Conservation (phyloP, 768 basidiomycete species). For the Cystobasidium onofrii region DNA sequence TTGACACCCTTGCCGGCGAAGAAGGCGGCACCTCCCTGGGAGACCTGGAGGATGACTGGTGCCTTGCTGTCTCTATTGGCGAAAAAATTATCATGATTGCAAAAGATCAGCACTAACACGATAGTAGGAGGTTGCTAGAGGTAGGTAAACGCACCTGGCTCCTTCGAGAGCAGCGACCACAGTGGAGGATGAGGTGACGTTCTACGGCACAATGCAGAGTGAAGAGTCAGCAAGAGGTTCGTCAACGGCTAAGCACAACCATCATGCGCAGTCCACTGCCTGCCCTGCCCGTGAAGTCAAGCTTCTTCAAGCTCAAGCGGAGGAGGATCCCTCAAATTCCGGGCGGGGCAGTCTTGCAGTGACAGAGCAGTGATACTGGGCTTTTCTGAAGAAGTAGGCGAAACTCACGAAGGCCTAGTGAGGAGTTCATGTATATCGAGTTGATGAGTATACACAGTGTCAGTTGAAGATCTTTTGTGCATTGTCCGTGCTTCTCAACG, state of each 20-base stretch:
- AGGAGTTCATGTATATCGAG: neutral
- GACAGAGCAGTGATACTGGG: conserved; percentile 4
- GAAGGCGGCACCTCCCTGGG: conserved; percentile 92
- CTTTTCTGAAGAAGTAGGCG: neutral
- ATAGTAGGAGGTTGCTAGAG: neutral
- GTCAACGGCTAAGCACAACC: no score
- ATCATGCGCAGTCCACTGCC: no score
- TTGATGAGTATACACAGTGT: neutral
- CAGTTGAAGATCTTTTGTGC: no score
- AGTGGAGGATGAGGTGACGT: conserved; percentile 90
- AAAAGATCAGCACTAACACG: neutral
- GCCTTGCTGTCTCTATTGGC: conserved; percentile 74
- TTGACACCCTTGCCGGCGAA: conserved; percentile 92
- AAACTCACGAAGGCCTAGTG: conserved; percentile 48
- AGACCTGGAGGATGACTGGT: conserved; percentile 94
- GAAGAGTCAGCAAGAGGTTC: neutral
- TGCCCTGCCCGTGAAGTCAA: neutral
- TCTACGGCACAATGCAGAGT: conserved; percentile 51
- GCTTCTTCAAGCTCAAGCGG: conserved; percentile 4
- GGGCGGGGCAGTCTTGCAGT: conserved; percentile 6
- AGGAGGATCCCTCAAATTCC: conserved; percentile 17
- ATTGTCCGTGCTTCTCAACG: no score
- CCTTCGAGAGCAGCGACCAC: conserved; percentile 93
- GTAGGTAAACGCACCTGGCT: conserved; percentile 56
- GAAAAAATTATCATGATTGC: neutral